Evolutionary conservation across 306 rosid species (phyloP).

Genomic region (Hippophae tibetana): DNA sequence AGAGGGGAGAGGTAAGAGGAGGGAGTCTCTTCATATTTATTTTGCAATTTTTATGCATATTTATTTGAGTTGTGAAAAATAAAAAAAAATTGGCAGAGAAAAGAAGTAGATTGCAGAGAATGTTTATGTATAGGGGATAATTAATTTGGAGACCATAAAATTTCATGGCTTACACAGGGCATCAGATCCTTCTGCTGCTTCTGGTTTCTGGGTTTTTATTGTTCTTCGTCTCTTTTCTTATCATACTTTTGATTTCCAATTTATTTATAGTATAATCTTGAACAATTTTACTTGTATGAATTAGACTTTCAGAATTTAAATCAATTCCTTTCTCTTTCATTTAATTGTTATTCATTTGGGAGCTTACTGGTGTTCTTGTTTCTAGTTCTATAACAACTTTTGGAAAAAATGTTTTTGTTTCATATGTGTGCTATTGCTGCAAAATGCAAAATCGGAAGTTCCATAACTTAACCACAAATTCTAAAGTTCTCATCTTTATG

Average conservation of each 20-base stretch:
- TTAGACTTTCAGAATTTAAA: constrained; percentile 29
- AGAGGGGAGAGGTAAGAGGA: constrained; percentile 54
- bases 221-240: constrained; percentile 23
- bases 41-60: constrained; percentile 69
- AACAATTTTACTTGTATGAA: constrained; percentile 65
- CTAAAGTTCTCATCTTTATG: background rate
- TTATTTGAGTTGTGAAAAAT: constrained; percentile 62
- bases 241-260: constrained; percentile 33
- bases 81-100: constrained; percentile 56
- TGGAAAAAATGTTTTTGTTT: too few relatives aligned
- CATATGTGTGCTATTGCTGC: too few relatives aligned
- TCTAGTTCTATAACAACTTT: too few relatives aligned
- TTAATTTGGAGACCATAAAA: constrained; percentile 52
- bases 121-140: constrained; percentile 66
- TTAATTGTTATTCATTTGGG: background rate
- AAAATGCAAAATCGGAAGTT: too few relatives aligned
- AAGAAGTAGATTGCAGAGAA: constrained; percentile 68
- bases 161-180: too few relatives aligned
- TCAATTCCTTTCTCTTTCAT: constrained; percentile 12
- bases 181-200: constrained; percentile 30
- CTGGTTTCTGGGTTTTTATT: constrained; percentile 55
- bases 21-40: constrained; percentile 70
- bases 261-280: constrained; percentile 46
- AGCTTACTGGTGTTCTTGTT: background rate
- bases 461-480: background rate